Base-by-base conservation (phyloP, 2,329 filamentous ascomycete species). In the Pochonia chlamydosporia region DNA sequence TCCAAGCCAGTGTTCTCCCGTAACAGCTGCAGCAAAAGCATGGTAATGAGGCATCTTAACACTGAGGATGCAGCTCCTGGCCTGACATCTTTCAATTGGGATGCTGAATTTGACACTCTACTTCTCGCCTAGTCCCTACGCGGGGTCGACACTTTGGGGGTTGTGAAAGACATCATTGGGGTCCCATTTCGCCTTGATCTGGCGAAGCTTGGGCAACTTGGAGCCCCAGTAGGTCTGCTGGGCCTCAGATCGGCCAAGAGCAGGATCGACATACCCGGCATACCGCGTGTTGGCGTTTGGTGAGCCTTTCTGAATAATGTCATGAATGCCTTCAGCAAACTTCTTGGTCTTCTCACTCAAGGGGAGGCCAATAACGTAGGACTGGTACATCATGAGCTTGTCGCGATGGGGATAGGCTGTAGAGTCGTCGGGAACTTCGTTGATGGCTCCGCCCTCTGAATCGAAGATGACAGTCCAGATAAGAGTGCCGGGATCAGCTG, bases 371-470 rank as follows among this genome's bases (percentile, higher is more conserved):
- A 84, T 57, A 8, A 71, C 78, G 56, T 84, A 85, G 0, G 75
- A 77, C 57, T 85, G 79, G 57, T 81, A 75, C 65, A 81, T 83
- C 63, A 84, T 75, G 35, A 84, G 55, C 52, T 79, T 79, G 66
- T 85, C 78, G 40, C 83, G 75, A 56, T 85, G 82, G 1, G 76
- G 73, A 56, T 82, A 85, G 7, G 81, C 75, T 0, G 81, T 84
- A 9, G 74, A 74, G 53, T 82, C 69, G 50, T 62, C 59, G 0
- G 79, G 63, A 1, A 77, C 65, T 48, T 85, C 79, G 53, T 71
- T 73, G 43, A 80, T 72, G 11, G 79, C 80, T 9, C 82, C 82
- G 37, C 79, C 82, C 14, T 74, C 70, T 1, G 78, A 71, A 57
- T 84, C 78, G 56, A 84, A 85, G 37, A 84, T 81, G 48, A 82